Base-by-base conservation (phyloP, 768 basidiomycete genomes). In the Lactarius indigo region DNA sequence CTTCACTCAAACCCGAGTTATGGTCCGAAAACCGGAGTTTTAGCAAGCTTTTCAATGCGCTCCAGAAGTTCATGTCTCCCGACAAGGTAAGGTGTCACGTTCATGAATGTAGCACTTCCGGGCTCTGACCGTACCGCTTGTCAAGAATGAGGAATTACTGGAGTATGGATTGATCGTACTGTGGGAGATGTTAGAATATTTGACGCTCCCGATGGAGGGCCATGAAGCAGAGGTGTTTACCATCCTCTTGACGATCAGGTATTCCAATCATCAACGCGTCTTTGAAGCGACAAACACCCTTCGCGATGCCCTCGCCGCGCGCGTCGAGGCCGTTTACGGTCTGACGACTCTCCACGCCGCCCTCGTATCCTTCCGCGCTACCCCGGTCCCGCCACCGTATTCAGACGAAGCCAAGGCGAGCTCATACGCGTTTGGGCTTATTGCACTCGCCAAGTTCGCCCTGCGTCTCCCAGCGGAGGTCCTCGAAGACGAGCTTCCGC, bases 401-500 rank as follows among this genome's bases (percentile, higher is more conserved):
- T 83, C 83, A 50, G 78, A 75, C 35, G 84, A 85, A 41, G 79
- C 82, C 62, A 90, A 87, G 73, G 81, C 88, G 6, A 78, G 85
- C 15, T 85, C 89, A 1, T 88, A 88, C 73, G 91, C 91, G 5
- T 94, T 93, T 76, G 93, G 92, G 5, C 80, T 95, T 61, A 87
- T 93, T 69, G 91, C 89, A 1, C 76, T 95, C 15, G 92, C 90
- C 41, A 93, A 91, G 76, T 92, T 93, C 69, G 86, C 92, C 68
- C 76, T 94, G 64, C 86, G 88, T 41, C 80, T 95, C 20, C 93
- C 93, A 18, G 81, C 86, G 2, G 91, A 94, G 74, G 87, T 95
- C 61, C 84, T 94, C 26, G 92, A 94, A 75, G 93, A 95, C 71
- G 92, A 94, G 71, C 75, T 95, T 50, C 93, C 93, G 50, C 86